Evolutionary conservation across 306 rosid species (phyloP), one percentile per base, ranked within the genome.

Genomic region (Fragaria vesca): DNA sequence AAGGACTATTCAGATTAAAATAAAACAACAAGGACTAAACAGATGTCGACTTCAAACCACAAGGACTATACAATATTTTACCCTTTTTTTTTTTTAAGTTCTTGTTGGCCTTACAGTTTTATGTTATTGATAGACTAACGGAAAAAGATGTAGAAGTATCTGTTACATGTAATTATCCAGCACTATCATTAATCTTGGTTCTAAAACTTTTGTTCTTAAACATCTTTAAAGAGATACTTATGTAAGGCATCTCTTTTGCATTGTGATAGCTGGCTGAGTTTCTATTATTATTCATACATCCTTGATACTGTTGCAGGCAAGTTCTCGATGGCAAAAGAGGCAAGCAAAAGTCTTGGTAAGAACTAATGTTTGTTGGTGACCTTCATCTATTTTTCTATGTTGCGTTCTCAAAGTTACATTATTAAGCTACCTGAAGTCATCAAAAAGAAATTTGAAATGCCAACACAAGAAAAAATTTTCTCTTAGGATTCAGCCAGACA

Each of bases 251-350:
- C n/a, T 60, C 10, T 65, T 52, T 72, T 45, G 36, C 77, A 16
- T 79, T 18, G 16, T 47, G 61, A 65, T 77, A 43, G 16, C 12
- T 55, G 46, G 52, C n/a, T 73, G 52, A 30, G 62, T 30, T 12
- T 12, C 40, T 83, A 79, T 66, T 36, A 32, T 6, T 77, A 62
- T 61, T 68, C 50, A 79, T 75, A 34, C 38, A 71, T 73, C 8
- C 52, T 28, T 51, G 18, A 38, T 71, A 66, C 74, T 78, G 63
- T 70, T 83, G 40, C 93, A 95, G 99, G 99, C 99, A 68, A 91
- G 88, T 86, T 62, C 91, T 38, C 81, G 99, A 32, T 95, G 99
- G 99, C 93, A 93, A 63, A 93, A 93, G 91, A 87, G 97, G 89
- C 99, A 95, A 81, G 89, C 93, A 72, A 90, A 86, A 80, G 97